A percentile compares a stretch with the other conserved stretches of the same genome.
Evolutionary conservation across 1,284 basidiomycete species (phyloP).

Genomic region (Apiotrichum sp.): DNA sequence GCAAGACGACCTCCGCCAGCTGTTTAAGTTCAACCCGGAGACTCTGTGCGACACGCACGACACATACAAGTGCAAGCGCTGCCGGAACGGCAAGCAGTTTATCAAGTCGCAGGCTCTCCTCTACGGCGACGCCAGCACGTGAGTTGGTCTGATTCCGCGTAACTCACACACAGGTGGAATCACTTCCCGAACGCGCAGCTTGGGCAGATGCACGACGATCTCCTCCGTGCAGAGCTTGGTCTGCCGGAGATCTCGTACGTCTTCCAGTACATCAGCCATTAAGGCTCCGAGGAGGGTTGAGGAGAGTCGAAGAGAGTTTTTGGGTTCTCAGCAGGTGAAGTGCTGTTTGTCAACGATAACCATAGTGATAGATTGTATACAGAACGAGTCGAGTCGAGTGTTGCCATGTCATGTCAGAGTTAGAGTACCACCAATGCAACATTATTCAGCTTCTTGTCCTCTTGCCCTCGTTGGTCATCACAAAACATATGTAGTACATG

Average conservation of each 20-base stretch:
- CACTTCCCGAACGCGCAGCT: slow-evolving; percentile 87
- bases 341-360: too few species aligned
- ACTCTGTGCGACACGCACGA: slow-evolving; percentile 93
- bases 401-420: too few species aligned
- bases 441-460: too few species aligned
- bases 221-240: slow-evolving; percentile 83
- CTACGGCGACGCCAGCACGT: slow-evolving; percentile 97
- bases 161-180: slow-evolving; percentile 71
- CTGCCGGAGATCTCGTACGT: slow-evolving; percentile 80
- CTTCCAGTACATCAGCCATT: slow-evolving; percentile 70
- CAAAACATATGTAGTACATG: too few species aligned
- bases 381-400: too few species aligned
- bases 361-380: too few species aligned
- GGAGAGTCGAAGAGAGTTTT: too few species aligned
- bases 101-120: slow-evolving; percentile 78
- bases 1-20: slow-evolving; percentile 75
- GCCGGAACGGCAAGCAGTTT: slow-evolving; percentile 77
- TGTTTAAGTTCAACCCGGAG: slow-evolving; percentile 86
- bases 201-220: slow-evolving; percentile 88
- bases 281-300: not conserved
- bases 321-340: not conserved
- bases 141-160: slow-evolving; percentile 47
- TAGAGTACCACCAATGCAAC: too few species aligned
- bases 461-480: too few species aligned
- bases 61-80: slow-evolving; percentile 95